Base-by-base conservation (phyloP, 2,329 filamentous ascomycete genomes). In the Parastagonospora nodorum region DNA sequence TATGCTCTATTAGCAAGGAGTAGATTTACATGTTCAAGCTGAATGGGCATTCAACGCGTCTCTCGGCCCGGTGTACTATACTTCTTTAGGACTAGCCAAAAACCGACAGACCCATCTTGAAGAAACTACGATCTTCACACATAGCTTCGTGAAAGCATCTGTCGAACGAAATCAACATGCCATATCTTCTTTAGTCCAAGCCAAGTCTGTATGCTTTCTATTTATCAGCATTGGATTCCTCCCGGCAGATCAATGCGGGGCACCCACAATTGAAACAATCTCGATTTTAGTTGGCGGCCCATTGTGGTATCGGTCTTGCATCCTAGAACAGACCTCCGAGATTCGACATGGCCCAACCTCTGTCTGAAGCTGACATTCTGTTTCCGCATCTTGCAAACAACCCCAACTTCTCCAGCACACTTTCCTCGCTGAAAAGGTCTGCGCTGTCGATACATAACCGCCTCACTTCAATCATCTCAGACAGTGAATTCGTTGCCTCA, bases 381-480 rank as follows among this genome's bases (percentile, higher is more conserved):
- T 85, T 86, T 64, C 80, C 82, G 16, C 75, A 75, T 14, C 73
- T 77, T 29, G 76, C 77, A n/a, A 84, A 84, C 57, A 86, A 87
- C 57, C 83, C 93, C 68, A 89, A 86, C 27, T 42, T 68, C 30
- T 82, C 83, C 57, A 85, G 78, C 9, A 86, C 82, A 4, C 84
- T 95, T 11, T 79, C 82, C 42, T 86, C 88, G 29, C 83, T 96
- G 53, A 90, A 88, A 69, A 85, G 88, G 61, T 85, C 88, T 16
- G 88, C 90, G 16, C 82, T 95, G 42, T 89, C 88, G 55, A 84
- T 94, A 56, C 81, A 84, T 58, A 96, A 97, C 76, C 88, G 93
- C 12, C 84, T 99, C 10, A 77, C 78, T 28, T 96, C 91, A 27
- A 93, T 97, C 71, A 78, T 81, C 52, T 76, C 82, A 27, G 94